A percentile compares a stretch with the other conserved stretches of the same genome.
Conservation (phyloP, 2,329 filamentous ascomycete species). For the Hypoxylon sp. region DNA sequence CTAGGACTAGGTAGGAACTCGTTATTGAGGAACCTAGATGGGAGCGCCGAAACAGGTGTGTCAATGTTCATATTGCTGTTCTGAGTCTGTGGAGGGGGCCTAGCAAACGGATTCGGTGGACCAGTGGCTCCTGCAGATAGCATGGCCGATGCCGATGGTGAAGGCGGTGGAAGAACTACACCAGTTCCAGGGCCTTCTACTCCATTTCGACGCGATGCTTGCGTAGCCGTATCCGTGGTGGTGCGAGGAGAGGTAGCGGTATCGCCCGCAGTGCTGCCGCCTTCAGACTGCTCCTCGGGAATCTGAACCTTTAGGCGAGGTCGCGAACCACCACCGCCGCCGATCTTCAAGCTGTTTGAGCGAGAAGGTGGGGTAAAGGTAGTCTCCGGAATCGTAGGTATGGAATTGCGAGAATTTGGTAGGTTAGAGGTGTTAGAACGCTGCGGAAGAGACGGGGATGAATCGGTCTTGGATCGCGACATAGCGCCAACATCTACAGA, state of each 20-base stretch:
- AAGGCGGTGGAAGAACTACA: constrained; percentile 91
- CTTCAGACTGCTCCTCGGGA: constrained; percentile 88
- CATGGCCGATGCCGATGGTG: constrained; percentile 87
- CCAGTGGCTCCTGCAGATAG: constrained; percentile 92
- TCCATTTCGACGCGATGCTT: constrained; percentile 63
- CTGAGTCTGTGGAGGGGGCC: constrained; percentile 81
- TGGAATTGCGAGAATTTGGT: constrained; percentile 64
- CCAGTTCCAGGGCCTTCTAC: constrained; percentile 72
- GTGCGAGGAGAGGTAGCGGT: constrained; percentile 74
- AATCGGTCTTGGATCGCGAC: constrained; percentile 65
- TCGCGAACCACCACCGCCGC: constrained; percentile 75
- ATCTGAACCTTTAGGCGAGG: constrained; percentile 95
- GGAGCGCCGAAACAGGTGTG: constrained; percentile 93
- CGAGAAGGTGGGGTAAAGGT: constrained; percentile 79
- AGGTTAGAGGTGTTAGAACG: constrained; percentile 66
- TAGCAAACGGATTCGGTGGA: constrained; percentile 94
- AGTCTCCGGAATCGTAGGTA: constrained; percentile 75
- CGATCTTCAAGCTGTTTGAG: constrained; percentile 80
- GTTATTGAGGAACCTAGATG: constrained; percentile 89
- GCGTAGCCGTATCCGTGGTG: constrained; percentile 70
- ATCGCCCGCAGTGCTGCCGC: constrained; percentile 79
- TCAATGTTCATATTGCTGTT: constrained; percentile 71
- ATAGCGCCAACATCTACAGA: constrained; percentile 75
- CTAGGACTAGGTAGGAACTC: constrained; percentile 92
- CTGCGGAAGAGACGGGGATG: constrained; percentile 68